These are phyloP conservation scores for Calonectria fujianensis DNA, from an alignment of 2,329 filamentous ascomycete species.

Conservation along the genomic window DNA sequence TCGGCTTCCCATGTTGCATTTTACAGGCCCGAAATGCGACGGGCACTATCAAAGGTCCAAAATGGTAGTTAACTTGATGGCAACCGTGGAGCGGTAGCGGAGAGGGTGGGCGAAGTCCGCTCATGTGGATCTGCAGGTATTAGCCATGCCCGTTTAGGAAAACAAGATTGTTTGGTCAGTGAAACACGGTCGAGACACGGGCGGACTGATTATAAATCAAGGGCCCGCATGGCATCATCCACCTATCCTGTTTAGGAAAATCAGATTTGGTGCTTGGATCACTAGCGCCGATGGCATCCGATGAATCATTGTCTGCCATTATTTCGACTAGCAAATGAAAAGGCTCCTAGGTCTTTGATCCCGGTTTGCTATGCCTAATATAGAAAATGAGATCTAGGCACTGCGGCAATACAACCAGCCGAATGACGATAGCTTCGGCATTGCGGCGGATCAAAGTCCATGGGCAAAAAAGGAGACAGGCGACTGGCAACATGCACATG, in stretches of 20 bases:
- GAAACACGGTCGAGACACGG: background rate
- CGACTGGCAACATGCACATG: background rate
- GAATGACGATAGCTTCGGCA: background rate
- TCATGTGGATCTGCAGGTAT: background rate
- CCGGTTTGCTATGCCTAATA: background rate
- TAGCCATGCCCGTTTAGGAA: constrained; percentile 43
- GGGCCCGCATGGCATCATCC: background rate
- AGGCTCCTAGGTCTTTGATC: background rate
- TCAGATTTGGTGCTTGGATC: constrained; percentile 24
- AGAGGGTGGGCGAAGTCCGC: background rate
- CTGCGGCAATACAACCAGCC: background rate
- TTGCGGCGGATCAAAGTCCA: background rate
- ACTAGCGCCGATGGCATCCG: background rate
- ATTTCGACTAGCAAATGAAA: too few relatives aligned
- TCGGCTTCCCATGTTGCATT: constrained; percentile 24
- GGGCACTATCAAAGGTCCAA: background rate
- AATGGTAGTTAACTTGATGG: background rate
- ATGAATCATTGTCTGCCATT: background rate
- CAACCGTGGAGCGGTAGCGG: background rate
- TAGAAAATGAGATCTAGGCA: constrained; percentile 23
- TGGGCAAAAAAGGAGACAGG: background rate
- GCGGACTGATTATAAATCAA: background rate
- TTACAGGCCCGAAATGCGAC: background rate
- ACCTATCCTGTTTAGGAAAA: constrained; percentile 39
- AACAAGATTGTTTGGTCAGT: constrained; percentile 42